Conservation (phyloP, 176 grass and related monocot genomes). For the Ananas comosus region DNA sequence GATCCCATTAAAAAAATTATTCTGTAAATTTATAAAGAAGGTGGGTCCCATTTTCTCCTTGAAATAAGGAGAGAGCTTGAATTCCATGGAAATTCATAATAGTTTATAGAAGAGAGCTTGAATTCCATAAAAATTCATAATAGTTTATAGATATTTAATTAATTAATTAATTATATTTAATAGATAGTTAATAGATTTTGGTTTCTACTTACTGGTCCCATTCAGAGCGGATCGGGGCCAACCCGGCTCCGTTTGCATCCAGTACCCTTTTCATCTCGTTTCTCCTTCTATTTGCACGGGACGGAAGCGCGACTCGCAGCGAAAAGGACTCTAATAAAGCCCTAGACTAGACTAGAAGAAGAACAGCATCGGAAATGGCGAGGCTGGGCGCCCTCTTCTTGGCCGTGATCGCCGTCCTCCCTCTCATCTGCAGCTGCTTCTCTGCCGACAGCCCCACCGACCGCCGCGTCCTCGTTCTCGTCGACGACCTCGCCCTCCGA, state of each 20-base stretch:
- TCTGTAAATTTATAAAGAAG: too few species aligned
- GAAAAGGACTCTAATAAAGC: neutral
- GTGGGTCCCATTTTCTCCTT: too few species aligned
- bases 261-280: neutral
- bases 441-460: constrained; percentile 37
- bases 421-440: neutral
- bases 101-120: too few species aligned
- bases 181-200: too few species aligned
- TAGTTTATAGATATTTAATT: too few species aligned
- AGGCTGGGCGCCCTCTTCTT: constrained; percentile 12
- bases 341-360: neutral
- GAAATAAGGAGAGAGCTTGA: too few species aligned
- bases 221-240: too few species aligned
- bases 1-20: too few species aligned
- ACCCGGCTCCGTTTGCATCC: neutral
- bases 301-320: neutral
- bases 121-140: too few species aligned
- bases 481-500: constrained; percentile 78
- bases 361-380: constrained; percentile 28
- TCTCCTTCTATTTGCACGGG: neutral
- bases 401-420: constrained; percentile 1
- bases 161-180: too few species aligned
- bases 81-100: too few species aligned
- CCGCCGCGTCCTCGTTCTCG: constrained; percentile 55
- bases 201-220: too few species aligned